Base-by-base conservation (phyloP, 805 yeast species). In the baker's yeast (Saccharomyces cerevisiae) region DNA sequence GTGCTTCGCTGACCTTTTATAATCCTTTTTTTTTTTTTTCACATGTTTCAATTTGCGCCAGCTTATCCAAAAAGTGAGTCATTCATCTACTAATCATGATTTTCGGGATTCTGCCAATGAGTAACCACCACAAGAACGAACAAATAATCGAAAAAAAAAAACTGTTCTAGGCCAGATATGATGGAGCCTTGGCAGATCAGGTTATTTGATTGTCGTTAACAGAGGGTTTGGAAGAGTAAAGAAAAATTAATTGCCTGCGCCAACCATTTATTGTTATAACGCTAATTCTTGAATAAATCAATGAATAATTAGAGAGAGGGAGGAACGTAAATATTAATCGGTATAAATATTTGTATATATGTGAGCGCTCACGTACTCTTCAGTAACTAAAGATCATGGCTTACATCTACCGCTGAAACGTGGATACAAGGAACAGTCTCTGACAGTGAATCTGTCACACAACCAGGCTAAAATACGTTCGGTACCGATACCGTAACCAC, bases 381-480 rank as follows among this genome's bases (percentile, higher is more conserved):
- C 43, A 4, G 43, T 13, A 24, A 17, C 24, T 6, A 17, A 10
- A 17, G 43, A n/a, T 36, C 74, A 92, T 76, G 99, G 99, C 76
- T 83, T 89, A 79, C 98, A 92, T 79, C 99, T 85, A 58, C 98
- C 99, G 53, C 96, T 79, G 79, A 89, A 94, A 76, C 99, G 88
- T 62, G 99, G 99, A 73, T 92, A 94, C 73, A 95, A 79, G 30
- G 96, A 87, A 74, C 99, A 94, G 73, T 94, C 99, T 77, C 99
- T 87, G 58, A 94, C 99, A 32, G 99, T 95, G 79, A 83, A 94
- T 74, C 99, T 81, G 81, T 91, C 85, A 77, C 97, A 90, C 70
- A 94, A 80, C 99, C 99, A 94, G 43, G 99, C 99, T 63, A 94
- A 79, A 67, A 94, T 89, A 76, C 99, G 87, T 77, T 94, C 99